Percentiles rank a stretch among this genome's conserved stretches.
Evolutionary conservation across 2,329 filamentous ascomycete genomes (phyloP).

Genomic region (Cladorrhinum sp.): DNA sequence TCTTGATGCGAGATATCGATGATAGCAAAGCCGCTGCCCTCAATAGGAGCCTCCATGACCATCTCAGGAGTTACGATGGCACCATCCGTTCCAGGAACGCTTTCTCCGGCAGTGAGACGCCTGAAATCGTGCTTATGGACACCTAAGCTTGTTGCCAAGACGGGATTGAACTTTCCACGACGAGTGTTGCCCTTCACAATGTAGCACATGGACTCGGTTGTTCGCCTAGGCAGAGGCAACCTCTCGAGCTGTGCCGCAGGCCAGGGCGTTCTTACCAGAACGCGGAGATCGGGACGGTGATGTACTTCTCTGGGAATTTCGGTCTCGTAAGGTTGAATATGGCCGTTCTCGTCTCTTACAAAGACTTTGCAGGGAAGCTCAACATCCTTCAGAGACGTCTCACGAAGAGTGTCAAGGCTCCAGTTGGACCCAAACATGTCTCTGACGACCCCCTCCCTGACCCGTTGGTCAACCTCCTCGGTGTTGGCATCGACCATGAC

Average conservation of each 20-base stretch:
- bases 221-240: conserved; percentile 67
- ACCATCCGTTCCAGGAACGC: conserved; percentile 62
- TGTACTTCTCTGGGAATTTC: conserved; percentile 55
- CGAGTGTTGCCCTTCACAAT: conserved; percentile 73
- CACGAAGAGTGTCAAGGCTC: conserved; percentile 66
- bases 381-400: conserved; percentile 64
- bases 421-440: conserved; percentile 79
- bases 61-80: conserved; percentile 76
- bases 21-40: conserved; percentile 73
- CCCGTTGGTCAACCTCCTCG: conserved; percentile 41
- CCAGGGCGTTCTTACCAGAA: conserved; percentile 75
- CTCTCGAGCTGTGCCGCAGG: conserved; percentile 62
- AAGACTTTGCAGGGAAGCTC: conserved; percentile 69
- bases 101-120: conserved; percentile 60
- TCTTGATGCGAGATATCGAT: conserved; percentile 71
- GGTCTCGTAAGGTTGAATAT: conserved; percentile 67
- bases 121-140: conserved; percentile 59
- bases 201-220: conserved; percentile 74
- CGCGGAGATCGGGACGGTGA: conserved; percentile 61
- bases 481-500: not conserved
- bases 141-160: conserved; percentile 62
- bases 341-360: conserved; percentile 60
- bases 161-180: conserved; percentile 75
- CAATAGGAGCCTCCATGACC: conserved; percentile 68
- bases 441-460: conserved; percentile 62